A percentile compares a stretch with the other conserved stretches of the same genome.
phyloP scores from a whole-genome alignment of 2,329 filamentous ascomycete genomes.

The Fusarium transvaalense region DNA sequence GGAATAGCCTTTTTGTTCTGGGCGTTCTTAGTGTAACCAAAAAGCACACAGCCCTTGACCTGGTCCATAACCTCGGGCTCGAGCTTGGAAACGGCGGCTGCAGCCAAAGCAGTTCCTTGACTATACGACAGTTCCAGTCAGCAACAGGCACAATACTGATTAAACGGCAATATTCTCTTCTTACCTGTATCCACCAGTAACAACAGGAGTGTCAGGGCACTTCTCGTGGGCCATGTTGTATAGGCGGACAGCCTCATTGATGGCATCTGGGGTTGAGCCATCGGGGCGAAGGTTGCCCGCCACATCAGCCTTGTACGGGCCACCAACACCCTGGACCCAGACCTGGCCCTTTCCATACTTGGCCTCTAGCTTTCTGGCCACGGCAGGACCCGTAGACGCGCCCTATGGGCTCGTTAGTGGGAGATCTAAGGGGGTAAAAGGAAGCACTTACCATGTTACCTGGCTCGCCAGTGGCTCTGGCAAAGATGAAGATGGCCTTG shows the following conservation, averaged over 20 bases:
- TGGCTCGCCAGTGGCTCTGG: constrained; percentile 1
- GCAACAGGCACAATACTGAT: fast-evolving
- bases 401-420: background rate
- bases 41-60: background rate
- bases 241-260: background rate
- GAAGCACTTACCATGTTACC: background rate
- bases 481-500: constrained; percentile 13
- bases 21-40: constrained; percentile 15
- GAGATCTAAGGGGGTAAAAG: fast-evolving
- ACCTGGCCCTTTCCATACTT: constrained; percentile 1
- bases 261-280: background rate
- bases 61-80: background rate
- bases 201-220: constrained; percentile 4
- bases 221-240: constrained; percentile 12
- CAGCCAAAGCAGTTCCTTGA: constrained; percentile 9
- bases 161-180: fast-evolving
- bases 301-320: background rate
- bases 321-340: constrained; percentile 19
- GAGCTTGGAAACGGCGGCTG: background rate
- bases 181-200: constrained; percentile 16
- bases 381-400: background rate
- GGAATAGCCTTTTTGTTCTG: constrained; percentile 1
- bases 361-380: constrained; percentile 1
- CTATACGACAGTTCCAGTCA: fast-evolving
- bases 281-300: background rate